phyloP scores from a whole-genome alignment of 1,284 basidiomycete species.

The Rhodotorula glutinis region DNA sequence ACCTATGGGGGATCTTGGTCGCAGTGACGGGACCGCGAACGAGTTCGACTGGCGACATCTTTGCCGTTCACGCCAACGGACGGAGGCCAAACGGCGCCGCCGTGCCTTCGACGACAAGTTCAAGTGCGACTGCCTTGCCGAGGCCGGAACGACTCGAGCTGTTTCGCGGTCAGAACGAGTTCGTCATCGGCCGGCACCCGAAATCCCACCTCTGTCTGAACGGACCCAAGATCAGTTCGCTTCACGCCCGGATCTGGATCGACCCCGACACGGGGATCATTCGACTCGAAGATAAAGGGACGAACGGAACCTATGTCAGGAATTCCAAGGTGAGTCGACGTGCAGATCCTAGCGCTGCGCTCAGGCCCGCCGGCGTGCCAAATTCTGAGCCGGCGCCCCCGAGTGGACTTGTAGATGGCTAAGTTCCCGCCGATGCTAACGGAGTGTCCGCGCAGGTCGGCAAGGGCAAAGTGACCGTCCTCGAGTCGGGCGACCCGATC shows the following conservation, averaged over 20 bases:
- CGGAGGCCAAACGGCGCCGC: neutral
- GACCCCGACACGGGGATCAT: constrained; percentile 31
- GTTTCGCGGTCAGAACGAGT: neutral
- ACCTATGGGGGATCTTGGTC: constrained; percentile 17
- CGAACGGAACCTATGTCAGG: constrained; percentile 41
- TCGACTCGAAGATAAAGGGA: constrained; percentile 36
- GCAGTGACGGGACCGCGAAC: neutral
- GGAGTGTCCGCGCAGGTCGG: constrained; percentile 22
- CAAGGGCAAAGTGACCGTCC: constrained; percentile 37
- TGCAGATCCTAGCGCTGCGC: neutral
- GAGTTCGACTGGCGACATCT: neutral
- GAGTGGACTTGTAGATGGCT: too few species aligned
- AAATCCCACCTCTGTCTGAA: constrained; percentile 31
- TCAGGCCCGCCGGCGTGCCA: neutral
- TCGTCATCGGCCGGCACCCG: constrained; percentile 30
- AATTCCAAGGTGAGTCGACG: constrained; percentile 23
- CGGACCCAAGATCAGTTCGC: constrained; percentile 33
- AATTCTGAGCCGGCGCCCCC: too few species aligned
- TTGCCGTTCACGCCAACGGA: neutral
- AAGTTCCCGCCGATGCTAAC: neutral
- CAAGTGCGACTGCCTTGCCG: neutral
- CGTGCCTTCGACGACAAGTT: neutral
- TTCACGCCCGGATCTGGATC: constrained; percentile 38
- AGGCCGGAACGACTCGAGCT: constrained; percentile 21
- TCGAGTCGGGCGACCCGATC: constrained; percentile 37